A percentile compares a stretch with the other conserved stretches of the same genome.
phyloP scores from a whole-genome alignment of 306 rosid genomes.

The Vicia villosa region DNA sequence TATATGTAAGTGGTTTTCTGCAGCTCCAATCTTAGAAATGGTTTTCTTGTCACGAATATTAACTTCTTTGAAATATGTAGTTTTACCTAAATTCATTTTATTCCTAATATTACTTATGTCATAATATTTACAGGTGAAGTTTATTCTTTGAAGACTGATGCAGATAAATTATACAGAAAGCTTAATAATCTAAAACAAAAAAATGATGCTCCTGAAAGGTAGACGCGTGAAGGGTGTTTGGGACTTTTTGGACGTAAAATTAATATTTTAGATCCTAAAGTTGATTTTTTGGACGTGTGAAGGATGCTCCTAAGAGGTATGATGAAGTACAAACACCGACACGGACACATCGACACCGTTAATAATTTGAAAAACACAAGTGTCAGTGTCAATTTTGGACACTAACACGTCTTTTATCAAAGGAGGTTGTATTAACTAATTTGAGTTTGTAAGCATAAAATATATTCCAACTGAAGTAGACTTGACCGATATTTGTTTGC shows the following conservation, averaged over 20 bases:
- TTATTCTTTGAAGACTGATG: constrained; percentile 58
- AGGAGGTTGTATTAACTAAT: no score
- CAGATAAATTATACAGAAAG: constrained; percentile 62
- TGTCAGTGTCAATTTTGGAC: no score
- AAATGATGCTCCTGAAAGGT: constrained; percentile 45
- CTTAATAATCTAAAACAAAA: constrained; percentile 48
- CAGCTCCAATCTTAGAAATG: constrained; percentile 17
- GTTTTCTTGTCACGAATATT: neutral
- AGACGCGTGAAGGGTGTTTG: constrained; percentile 54
- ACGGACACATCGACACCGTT: no score
- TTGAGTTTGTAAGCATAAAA: no score
- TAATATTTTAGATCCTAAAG: constrained; percentile 51
- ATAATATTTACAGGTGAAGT: constrained; percentile 6
- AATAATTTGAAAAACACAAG: no score
- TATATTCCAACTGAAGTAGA: no score
- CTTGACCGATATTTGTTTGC: constrained; percentile 38
- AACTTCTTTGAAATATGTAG: constrained; percentile 1
- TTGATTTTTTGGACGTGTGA: no score
- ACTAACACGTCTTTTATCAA: no score
- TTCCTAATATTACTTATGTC: no score
- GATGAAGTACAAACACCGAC: no score
- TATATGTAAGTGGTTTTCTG: constrained; percentile 59
- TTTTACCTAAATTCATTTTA: no score
- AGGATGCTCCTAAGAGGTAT: no score
- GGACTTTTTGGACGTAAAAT: constrained; percentile 68